Conservation (phyloP, 164 flowering plant genomes). For the Chimonanthus salicifolius region DNA sequence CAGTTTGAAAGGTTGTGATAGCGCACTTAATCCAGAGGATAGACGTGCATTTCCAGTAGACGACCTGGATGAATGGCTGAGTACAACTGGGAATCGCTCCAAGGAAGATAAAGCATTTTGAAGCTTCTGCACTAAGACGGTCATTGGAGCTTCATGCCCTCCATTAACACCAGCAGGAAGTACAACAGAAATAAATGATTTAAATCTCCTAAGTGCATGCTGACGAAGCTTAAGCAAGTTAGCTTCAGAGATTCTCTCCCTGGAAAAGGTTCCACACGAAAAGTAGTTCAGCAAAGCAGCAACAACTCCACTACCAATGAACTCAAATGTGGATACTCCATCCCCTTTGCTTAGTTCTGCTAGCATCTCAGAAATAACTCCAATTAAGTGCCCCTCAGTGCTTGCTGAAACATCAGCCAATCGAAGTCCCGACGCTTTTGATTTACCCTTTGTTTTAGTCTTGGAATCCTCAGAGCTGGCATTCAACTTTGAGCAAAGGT, state of each 20-base stretch:
- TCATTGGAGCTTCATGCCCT: conserved; percentile 56
- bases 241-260: conserved; percentile 66
- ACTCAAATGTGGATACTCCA: conserved; percentile 98
- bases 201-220: conserved; percentile 75
- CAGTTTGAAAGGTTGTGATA: conserved; percentile 88
- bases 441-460: conserved; percentile 77
- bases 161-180: conserved; percentile 49
- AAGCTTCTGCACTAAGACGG: conserved; percentile 81
- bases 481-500: conserved; percentile 73
- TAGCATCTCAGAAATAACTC: conserved; percentile 70
- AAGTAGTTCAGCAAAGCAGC: conserved; percentile 82
- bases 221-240: conserved; percentile 68
- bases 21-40: conserved; percentile 85
- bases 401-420: conserved; percentile 37
- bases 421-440: conserved; percentile 61
- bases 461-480: conserved; percentile 62
- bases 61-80: conserved; percentile 83
- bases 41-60: conserved; percentile 71
- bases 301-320: conserved; percentile 93
- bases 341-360: conserved; percentile 80
- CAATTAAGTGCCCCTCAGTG: conserved; percentile 63
- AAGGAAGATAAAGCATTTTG: conserved; percentile 90
- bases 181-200: conserved; percentile 64
- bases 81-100: conserved; percentile 90
- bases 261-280: conserved; percentile 84